A percentile compares a stretch with the other conserved stretches of the same genome.
phyloP scores from a whole-genome alignment of 805 yeast genomes.

The Spencermartinsiella europaea region DNA sequence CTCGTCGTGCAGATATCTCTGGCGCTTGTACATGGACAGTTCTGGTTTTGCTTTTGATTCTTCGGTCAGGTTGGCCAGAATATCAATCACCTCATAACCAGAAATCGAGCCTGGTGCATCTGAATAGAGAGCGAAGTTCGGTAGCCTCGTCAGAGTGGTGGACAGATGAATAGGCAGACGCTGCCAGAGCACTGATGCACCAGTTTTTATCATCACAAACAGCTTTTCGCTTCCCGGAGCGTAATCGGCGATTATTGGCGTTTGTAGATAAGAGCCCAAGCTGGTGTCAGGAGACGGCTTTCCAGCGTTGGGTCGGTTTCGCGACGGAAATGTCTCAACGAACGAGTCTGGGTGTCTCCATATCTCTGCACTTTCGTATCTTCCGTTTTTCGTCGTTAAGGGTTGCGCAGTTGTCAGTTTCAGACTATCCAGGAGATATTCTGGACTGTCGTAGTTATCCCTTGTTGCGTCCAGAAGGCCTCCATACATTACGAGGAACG shows the following conservation, averaged over 20 bases:
- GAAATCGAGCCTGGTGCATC: conserved; percentile 30
- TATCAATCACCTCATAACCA: conserved; percentile 31
- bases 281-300: too few relatives aligned
- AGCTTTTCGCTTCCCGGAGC: conserved; percentile 22
- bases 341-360: conserved; percentile 16
- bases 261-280: conserved; percentile 16
- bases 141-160: conserved; percentile 31
- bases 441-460: neutral
- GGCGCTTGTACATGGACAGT: neutral
- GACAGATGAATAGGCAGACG: conserved; percentile 33
- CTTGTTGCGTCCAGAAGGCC: neutral
- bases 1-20: neutral
- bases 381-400: neutral
- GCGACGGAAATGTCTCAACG: conserved; percentile 5
- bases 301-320: conserved; percentile 7
- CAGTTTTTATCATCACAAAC: conserved; percentile 34
- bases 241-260: conserved; percentile 23
- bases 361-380: conserved; percentile 13
- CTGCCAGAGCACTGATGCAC: conserved; percentile 31
- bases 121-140: conserved; percentile 32
- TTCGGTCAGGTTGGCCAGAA: conserved; percentile 23
- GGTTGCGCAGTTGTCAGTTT: neutral
- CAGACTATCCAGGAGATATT: neutral
- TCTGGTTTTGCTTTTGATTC: neutral
- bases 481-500: neutral